Conservation (phyloP, 2,329 filamentous ascomycete species). For the Colletotrichum shisoi region DNA sequence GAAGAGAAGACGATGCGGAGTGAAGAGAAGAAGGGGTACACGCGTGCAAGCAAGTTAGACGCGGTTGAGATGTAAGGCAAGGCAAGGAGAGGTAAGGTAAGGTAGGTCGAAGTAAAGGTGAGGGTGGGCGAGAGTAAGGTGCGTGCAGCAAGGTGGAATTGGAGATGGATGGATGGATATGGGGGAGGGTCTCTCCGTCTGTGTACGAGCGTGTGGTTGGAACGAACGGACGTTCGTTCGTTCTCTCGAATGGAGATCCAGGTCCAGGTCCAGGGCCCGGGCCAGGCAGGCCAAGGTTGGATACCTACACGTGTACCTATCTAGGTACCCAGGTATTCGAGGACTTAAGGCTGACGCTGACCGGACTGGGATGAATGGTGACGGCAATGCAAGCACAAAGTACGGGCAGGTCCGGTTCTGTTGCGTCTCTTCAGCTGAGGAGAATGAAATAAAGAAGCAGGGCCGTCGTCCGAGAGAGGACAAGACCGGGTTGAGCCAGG, state of each 20-base stretch:
- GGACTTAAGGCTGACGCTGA: slow-evolving; percentile 10
- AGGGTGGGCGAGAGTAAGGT: slow-evolving; percentile 13
- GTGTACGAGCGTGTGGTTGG: background rate
- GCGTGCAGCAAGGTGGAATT: slow-evolving; percentile 13
- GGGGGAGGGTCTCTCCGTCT: background rate
- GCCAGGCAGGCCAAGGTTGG: background rate
- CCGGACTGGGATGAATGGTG: background rate
- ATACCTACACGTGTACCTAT: background rate
- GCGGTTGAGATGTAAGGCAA: slow-evolving; percentile 3
- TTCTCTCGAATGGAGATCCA: slow-evolving; percentile 17
- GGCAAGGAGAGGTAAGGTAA: slow-evolving; percentile 17
- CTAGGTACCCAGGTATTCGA: background rate
- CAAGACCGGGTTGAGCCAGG: slow-evolving; percentile 8
- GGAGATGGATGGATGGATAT: slow-evolving; percentile 22
- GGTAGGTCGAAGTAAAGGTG: slow-evolving; percentile 22
- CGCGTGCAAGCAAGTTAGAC: slow-evolving; percentile 26
- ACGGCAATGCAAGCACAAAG: slow-evolving; percentile 8
- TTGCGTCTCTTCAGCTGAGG: background rate
- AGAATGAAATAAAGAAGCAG: slow-evolving; percentile 1
- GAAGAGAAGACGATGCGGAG: slow-evolving; percentile 24
- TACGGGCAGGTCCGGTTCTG: background rate
- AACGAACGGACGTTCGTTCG: slow-evolving; percentile 13
- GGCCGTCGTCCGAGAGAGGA: slow-evolving; percentile 20
- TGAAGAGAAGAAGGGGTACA: slow-evolving; percentile 27
- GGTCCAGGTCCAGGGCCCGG: slow-evolving; percentile 16